Percentiles rank a stretch among this genome's conserved stretches.
Conservation (phyloP, 1,284 basidiomycete species). For the Paramarasmius palmivorus region DNA sequence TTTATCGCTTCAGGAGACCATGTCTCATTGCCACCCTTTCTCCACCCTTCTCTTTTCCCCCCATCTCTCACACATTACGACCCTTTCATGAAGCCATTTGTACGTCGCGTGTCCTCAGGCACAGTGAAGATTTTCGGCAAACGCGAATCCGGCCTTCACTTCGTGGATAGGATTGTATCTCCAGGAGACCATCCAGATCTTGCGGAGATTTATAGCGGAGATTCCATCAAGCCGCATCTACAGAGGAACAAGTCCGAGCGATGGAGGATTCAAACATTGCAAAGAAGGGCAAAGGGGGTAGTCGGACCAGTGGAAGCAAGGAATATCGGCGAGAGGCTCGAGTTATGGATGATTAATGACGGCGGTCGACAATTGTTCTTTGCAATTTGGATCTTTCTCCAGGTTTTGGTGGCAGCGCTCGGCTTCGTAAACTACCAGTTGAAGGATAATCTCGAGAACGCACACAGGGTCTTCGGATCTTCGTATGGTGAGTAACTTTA, state of each 20-base stretch:
- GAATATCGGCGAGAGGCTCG: conserved; percentile 47
- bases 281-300: conserved; percentile 51
- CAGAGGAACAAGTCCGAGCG: conserved; percentile 78
- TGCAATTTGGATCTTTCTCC: conserved; percentile 73
- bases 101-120: too few relatives aligned
- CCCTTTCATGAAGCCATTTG: too few relatives aligned
- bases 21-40: too few relatives aligned
- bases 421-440: conserved; percentile 76
- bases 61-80: too few relatives aligned
- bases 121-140: too few relatives aligned
- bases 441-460: conserved; percentile 73
- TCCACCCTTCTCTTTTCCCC: too few relatives aligned
- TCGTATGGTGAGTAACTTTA: conserved; percentile 64
- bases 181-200: neutral
- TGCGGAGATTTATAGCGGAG: neutral
- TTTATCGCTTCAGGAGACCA: too few relatives aligned
- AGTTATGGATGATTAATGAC: conserved; percentile 90
- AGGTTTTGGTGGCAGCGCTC: conserved; percentile 70
- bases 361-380: conserved; percentile 80
- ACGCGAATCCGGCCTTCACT: neutral
- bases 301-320: conserved; percentile 32
- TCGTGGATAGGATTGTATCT: neutral
- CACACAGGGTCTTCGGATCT: conserved; percentile 68
- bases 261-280: conserved; percentile 74
- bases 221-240: neutral